These are phyloP conservation scores for Zymoseptoria passerinii DNA, from an alignment of 2,329 filamentous ascomycete species.

Conservation along the genomic window DNA sequence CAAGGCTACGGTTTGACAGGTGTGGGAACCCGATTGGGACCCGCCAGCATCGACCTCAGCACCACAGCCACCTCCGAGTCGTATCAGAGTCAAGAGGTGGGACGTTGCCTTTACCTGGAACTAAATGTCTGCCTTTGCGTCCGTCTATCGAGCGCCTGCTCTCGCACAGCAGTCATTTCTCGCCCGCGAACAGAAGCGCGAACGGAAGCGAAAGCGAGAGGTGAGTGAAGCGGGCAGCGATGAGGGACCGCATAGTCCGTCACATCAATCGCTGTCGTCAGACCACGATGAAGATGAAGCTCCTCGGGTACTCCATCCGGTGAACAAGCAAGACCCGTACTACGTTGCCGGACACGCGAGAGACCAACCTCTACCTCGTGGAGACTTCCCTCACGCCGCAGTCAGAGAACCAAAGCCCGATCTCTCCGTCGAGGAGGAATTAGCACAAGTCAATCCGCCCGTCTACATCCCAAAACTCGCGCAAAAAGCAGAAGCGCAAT, in stretches of 20 bases:
- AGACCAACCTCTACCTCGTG: constrained; percentile 32
- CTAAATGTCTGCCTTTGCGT: constrained; percentile 16
- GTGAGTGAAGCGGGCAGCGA: constrained; percentile 9
- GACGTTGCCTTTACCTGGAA: too few species aligned
- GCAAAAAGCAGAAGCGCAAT: constrained; percentile 15
- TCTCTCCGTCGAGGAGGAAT: constrained; percentile 31
- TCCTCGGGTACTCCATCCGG: constrained; percentile 16
- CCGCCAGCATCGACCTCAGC: not conserved
- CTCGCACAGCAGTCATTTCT: constrained; percentile 19
- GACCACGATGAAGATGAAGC: constrained; percentile 6
- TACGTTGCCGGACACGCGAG: constrained; percentile 35
- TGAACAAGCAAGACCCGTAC: constrained; percentile 28
- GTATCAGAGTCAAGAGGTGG: not conserved
- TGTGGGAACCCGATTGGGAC: constrained; percentile 1
- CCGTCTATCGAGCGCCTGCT: constrained; percentile 19
- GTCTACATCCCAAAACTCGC: constrained; percentile 27
- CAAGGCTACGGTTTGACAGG: not conserved
- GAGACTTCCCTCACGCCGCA: constrained; percentile 40
- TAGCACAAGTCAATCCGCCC: constrained; percentile 36
- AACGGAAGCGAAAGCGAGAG: constrained; percentile 22
- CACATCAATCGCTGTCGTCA: not conserved
- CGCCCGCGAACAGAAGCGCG: constrained; percentile 20
- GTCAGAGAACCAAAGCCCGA: constrained; percentile 15
- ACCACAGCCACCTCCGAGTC: not conserved
- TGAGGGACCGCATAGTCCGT: not conserved